phyloP scores from a whole-genome alignment of 768 basidiomycete genomes.

The Leccinum rimulosum region DNA sequence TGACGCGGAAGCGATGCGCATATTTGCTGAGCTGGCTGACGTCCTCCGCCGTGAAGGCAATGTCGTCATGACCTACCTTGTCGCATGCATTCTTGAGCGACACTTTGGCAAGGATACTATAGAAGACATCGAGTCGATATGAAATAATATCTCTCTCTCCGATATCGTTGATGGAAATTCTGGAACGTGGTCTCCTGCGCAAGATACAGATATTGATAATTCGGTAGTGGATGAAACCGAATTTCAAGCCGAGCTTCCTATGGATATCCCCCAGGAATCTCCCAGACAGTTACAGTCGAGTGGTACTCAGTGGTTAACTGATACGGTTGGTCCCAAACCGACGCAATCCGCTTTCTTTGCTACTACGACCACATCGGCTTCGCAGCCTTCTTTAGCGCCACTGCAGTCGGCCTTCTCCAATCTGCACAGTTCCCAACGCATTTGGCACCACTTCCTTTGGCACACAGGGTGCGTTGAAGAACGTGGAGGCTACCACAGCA shows the following conservation, averaged over 20 bases:
- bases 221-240: constrained; percentile 22
- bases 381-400: constrained; percentile 13
- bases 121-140: constrained; percentile 68
- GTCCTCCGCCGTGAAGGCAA: constrained; percentile 66
- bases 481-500: background rate
- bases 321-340: constrained; percentile 29
- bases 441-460: constrained; percentile 32
- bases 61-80: constrained; percentile 75
- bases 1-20: constrained; percentile 62
- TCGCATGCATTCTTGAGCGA: constrained; percentile 86
- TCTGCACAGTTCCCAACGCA: constrained; percentile 33
- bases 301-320: constrained; percentile 34
- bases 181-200: constrained; percentile 23
- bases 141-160: constrained; percentile 51
- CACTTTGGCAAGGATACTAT: constrained; percentile 81
- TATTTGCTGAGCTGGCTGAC: constrained; percentile 57
- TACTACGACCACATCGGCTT: constrained; percentile 9
- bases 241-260: constrained; percentile 8
- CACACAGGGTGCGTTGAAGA: constrained; percentile 7
- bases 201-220: constrained; percentile 27
- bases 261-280: background rate
- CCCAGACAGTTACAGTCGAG: constrained; percentile 23
- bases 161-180: constrained; percentile 70
- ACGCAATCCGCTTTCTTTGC: constrained; percentile 23
- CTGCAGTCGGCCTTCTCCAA: constrained; percentile 35